Base-by-base conservation (phyloP, 176 grass and related monocot species). In the Cenchrus americanus region DNA sequence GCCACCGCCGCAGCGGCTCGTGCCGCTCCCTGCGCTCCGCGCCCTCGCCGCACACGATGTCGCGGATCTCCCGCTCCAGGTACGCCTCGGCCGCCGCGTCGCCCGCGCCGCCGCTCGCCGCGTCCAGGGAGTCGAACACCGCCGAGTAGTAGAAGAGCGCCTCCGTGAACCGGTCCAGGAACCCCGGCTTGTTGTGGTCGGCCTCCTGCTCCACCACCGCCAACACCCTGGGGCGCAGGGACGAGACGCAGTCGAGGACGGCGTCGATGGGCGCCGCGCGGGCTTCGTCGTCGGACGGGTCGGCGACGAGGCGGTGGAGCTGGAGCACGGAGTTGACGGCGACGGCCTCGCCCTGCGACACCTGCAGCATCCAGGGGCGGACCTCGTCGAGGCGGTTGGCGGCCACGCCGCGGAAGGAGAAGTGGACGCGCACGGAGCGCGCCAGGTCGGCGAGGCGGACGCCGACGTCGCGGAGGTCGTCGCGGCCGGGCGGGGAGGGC, bases 61-160 rank as follows among this genome's bases (percentile, higher is more conserved):
- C 94, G 91, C 91, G 85, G 66, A 98, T 93, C 79, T 98, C 93
- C 27, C 83, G 66, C 68, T 93, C 89, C 18, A 98, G 93, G 69
- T 93, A 93, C 7, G 88, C 77, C 85, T 98, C 96, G 1, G 96
- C 91, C 23, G 82, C 66, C 32, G 88, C 69, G 73, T 68, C 85
- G 76, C 65, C 88, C 43, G 66, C 85, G 84, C 77, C 80, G 84
- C 14, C 62, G 42, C 71, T 34, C 10, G 73, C 71, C 14, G 82
- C 96, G 70, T 98, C 91, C 2, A 98, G 77, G 3, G 96, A 98
- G 48, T 98, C 96, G 80, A 98, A 95, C 87, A 98, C 84, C 2
- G 96, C 90, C 14, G 96, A 95, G 89, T 95, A 98, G 87, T 98
- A 98, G 87, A 95, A 95, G 9, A 98, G 83, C 23, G 96, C 91